Base-by-base conservation (phyloP, 2,329 filamentous ascomycete genomes). In the Diaporthe sp. region DNA sequence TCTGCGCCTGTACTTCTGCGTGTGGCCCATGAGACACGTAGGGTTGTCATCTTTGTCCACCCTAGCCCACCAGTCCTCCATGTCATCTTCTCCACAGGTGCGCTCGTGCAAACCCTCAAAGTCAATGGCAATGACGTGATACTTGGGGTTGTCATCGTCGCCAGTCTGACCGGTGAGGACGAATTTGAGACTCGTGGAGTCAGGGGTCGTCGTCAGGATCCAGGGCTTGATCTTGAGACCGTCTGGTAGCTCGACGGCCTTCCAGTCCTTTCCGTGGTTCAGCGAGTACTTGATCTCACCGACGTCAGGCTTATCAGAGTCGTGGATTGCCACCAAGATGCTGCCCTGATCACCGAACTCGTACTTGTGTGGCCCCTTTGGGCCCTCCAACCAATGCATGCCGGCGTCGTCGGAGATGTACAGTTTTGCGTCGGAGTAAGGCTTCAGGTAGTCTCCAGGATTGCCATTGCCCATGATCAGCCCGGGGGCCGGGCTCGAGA, bases 401-500 rank as follows among this genome's bases (percentile, higher is more conserved):
- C 97, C 97, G 27, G 96, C 96, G 83, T 98, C 92, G 80, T 98
- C 94, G 0, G 97, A 99, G 35, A 98, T 91, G 80, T 92, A 98
- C 1, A 98, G 89, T 81, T 94, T 91, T 17, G 95, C 92, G 13
- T 98, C 90, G 4, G 86, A 86, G 80, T 96, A 96, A 9, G 87
- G 84, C 75, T 91, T 89, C 9, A 99, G 88, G 70, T 88, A 86
- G 27, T 94, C 90, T 70, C 97, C 97, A 6, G 91, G 94, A 82
- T 99, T 99, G 73, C 97, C 97, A 69, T 97, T 92, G 22, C 94
- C 97, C 94, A 99, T 97, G 27, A 98, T 91, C 73, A 99, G 88
- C 10, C 97, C 97, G 3, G 97, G 96, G 0, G 97, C 96, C 1
- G 95, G 94, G 79, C 96, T 98, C 2, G 96, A 98, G 82, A 96